Evolutionary conservation across 371 early-diverging fungal genomes (phyloP), one percentile per base, ranked within the genome.

Genomic region (Mucor indicus): DNA sequence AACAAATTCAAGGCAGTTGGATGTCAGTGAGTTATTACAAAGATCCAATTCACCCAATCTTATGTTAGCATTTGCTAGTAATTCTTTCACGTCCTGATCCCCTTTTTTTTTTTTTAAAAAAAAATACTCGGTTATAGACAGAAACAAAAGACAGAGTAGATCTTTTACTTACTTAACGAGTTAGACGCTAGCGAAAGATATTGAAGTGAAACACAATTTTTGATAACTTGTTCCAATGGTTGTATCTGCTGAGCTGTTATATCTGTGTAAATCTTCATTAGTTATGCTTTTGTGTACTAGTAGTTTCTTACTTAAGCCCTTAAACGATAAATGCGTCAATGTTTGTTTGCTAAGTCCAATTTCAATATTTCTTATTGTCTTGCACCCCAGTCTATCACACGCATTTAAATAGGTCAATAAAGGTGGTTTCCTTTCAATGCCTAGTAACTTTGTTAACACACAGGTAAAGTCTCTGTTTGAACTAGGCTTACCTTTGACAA

Each of bases 381-480:
- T 33, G 21, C 44, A 15, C 5, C 22, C 5, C 5, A 50, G 8
- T 21, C 66, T 38, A 20, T 25, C 13, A 29, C 69, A 60, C 0
- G 57, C 50, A 47, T 69, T 69, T 19, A 43, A 7, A 35, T 69
- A 69, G 1, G 57, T 15, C 1, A 65, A 55, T n/a, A 52, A 19
- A 21, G 55, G 38, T 9, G 55, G 29, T 25, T 62, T 62, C 9
- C 40, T 38, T 10, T 20, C 45, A 24, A 22, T 54, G 8, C 46
- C 53, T 53, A 5, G n/a, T 22, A 5, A 31, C 27, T 25, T 27
- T 9, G 13, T 48, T 44, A 19, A 39, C 22, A 22, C 19, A 20
- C 33, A 19, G 15, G 5, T 30, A 22, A 44, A 8, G 16, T 25
- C 23, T 24, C 19, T 9, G 24, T 11, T 24, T 1, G 0, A 7